These are phyloP conservation scores for Groenewaldozyma sp. DNA, from an alignment of 1,139 yeast species.

Conservation along the genomic window DNA sequence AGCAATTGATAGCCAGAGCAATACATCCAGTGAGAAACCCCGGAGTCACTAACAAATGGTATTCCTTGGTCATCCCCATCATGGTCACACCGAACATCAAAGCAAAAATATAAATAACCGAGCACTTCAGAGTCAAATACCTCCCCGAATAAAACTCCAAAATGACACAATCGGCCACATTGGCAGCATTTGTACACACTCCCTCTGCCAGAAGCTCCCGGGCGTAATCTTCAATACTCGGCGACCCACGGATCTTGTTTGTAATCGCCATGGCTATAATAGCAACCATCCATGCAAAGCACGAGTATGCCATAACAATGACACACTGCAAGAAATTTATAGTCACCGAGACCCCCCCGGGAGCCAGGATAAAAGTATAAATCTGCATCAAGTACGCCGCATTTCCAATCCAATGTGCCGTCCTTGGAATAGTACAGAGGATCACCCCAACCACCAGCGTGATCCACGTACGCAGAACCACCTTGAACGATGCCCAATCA, in stretches of 20 bases:
- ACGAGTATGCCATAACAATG: constrained; percentile 13
- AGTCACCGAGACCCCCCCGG: constrained; percentile 23
- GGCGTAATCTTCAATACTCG: constrained; percentile 12
- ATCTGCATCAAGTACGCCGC: constrained; percentile 23
- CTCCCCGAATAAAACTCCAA: constrained; percentile 18
- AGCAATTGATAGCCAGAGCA: constrained; percentile 14
- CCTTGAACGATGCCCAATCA: constrained; percentile 19
- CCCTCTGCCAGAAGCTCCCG: constrained; percentile 16
- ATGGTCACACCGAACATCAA: constrained; percentile 14
- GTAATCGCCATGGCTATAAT: constrained; percentile 22
- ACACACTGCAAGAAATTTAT: constrained; percentile 8
- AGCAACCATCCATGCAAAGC: constrained; percentile 18
- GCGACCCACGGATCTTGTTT: constrained; percentile 21
- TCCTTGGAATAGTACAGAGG: constrained; percentile 13
- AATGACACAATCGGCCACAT: constrained; percentile 14
- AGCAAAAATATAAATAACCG: constrained; percentile 22
- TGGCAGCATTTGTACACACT: constrained; percentile 14
- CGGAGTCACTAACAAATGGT: constrained; percentile 10
- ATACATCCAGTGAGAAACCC: constrained; percentile 17
- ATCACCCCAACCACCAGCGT: constrained; percentile 20
- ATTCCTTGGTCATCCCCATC: constrained; percentile 8
- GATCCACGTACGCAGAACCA: constrained; percentile 23
- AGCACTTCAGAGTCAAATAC: constrained; percentile 17
- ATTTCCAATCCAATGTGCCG: constrained; percentile 21
- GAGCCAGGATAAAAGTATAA: constrained; percentile 20